These are phyloP conservation scores for Fusarium sp. DNA, from an alignment of 2,329 filamentous ascomycete species.

Conservation along the genomic window DNA sequence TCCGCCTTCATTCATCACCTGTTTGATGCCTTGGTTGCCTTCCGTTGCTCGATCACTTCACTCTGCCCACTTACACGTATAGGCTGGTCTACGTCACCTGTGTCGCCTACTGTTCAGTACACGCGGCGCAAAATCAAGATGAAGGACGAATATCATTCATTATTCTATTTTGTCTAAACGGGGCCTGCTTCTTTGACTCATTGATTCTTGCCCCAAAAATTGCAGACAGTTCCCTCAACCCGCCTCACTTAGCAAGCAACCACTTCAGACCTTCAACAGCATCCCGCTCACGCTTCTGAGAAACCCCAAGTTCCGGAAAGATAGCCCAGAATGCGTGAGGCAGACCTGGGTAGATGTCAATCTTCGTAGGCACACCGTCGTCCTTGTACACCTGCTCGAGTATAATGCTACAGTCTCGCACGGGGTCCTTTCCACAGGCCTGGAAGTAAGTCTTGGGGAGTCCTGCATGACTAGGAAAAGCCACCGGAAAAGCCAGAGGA, in stretches of 20 bases:
- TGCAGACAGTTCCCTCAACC: too few relatives aligned
- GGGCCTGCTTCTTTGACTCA: neutral
- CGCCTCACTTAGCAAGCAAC: conserved; percentile 26
- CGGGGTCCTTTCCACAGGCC: conserved; percentile 50
- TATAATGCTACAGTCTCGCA: conserved; percentile 50
- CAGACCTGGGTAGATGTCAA: conserved; percentile 51
- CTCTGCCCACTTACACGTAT: conserved; percentile 32
- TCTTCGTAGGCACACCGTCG: conserved; percentile 46
- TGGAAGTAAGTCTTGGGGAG: conserved; percentile 55
- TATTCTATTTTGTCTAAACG: neutral
- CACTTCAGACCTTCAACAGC: conserved; percentile 44
- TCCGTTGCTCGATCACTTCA: neutral
- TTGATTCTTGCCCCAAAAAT: neutral
- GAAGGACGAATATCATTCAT: neutral
- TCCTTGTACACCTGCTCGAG: conserved; percentile 52
- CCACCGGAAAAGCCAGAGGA: conserved; percentile 49
- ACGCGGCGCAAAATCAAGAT: neutral
- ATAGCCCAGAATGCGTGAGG: conserved; percentile 52
- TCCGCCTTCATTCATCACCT: neutral
- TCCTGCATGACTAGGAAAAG: conserved; percentile 32
- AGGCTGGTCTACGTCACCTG: conserved; percentile 36
- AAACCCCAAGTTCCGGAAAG: conserved; percentile 42
- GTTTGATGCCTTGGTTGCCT: neutral
- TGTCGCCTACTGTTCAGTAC: conserved; percentile 5
- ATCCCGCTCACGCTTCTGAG: conserved; percentile 45